phyloP scores from a whole-genome alignment of 2,329 filamentous ascomycete genomes.

The Fusarium abutilonis region DNA sequence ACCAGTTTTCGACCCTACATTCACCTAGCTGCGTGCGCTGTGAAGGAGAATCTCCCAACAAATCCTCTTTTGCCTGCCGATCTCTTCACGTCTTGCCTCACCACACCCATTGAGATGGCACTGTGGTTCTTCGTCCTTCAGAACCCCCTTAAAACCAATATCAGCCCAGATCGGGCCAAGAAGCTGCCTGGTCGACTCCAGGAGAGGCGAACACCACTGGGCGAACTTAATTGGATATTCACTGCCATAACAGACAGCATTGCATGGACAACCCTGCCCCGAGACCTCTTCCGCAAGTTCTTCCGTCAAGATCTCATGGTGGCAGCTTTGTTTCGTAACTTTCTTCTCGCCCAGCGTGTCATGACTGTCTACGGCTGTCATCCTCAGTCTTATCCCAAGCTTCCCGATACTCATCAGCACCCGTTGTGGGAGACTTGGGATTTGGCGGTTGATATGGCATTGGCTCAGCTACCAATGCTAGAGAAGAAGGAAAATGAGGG shows the following conservation, averaged over 20 bases:
- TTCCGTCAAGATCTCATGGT: slow-evolving; percentile 99
- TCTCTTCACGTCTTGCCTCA: slow-evolving; percentile 94
- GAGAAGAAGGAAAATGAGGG: slow-evolving; percentile 79
- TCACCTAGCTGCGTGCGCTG: slow-evolving; percentile 88
- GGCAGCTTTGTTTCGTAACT: slow-evolving; percentile 96
- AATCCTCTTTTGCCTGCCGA: slow-evolving; percentile 94
- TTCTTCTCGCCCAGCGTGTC: slow-evolving; percentile 90
- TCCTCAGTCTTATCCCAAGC: slow-evolving; percentile 86
- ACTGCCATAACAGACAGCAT: slow-evolving; percentile 99
- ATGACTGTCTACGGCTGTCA: slow-evolving; percentile 98
- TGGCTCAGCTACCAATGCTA: slow-evolving; percentile 87
- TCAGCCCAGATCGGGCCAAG: slow-evolving; percentile 84
- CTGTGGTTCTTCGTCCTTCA: slow-evolving; percentile 96
- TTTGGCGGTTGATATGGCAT: slow-evolving; percentile 92
- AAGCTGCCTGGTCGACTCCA: slow-evolving; percentile 91
- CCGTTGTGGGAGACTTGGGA: slow-evolving; percentile 98
- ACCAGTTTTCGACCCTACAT: slow-evolving; percentile 77
- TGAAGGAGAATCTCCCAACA: slow-evolving; percentile 92
- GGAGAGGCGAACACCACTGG: slow-evolving; percentile 90
- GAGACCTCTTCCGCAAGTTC: slow-evolving; percentile 92
- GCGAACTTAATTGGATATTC: slow-evolving; percentile 99
- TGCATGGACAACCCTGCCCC: slow-evolving; percentile 93
- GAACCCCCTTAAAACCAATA: slow-evolving; percentile 75
- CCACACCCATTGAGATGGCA: slow-evolving; percentile 97
- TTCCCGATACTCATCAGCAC: slow-evolving; percentile 96